A percentile compares a stretch with the other conserved stretches of the same genome.
These are phyloP conservation scores for Venturia carpophila DNA, from an alignment of 2,329 filamentous ascomycete genomes.

Conservation along the genomic window DNA sequence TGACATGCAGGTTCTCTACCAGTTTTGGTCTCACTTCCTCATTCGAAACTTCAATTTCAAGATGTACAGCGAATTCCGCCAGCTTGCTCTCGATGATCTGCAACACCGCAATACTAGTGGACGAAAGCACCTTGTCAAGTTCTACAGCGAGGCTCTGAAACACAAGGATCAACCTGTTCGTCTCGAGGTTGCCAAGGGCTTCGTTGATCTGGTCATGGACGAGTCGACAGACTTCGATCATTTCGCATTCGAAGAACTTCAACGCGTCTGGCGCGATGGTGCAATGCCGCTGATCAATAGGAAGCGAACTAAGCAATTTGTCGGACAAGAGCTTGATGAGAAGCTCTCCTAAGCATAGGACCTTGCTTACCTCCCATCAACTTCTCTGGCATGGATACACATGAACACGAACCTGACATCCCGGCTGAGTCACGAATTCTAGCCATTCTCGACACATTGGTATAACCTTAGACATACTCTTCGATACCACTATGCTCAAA, in stretches of 20 bases:
- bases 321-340: slow-evolving; percentile 44
- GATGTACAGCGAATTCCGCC: slow-evolving; percentile 70
- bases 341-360: slow-evolving; percentile 37
- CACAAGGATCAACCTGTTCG: slow-evolving; percentile 42
- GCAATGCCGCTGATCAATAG: slow-evolving; percentile 49
- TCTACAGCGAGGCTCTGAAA: slow-evolving; percentile 53
- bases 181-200: slow-evolving; percentile 47
- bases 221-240: slow-evolving; percentile 37
- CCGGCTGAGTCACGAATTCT: background rate
- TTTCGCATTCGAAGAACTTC: slow-evolving; percentile 45
- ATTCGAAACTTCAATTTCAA: slow-evolving; percentile 63
- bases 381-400: background rate
- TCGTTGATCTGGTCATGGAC: slow-evolving; percentile 45
- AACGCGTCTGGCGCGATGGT: slow-evolving; percentile 47
- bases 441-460: background rate
- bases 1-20: slow-evolving; percentile 60
- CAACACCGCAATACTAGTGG: slow-evolving; percentile 46
- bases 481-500: background rate
- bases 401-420: background rate
- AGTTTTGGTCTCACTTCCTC: slow-evolving; percentile 68
- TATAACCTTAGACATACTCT: background rate
- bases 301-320: slow-evolving; percentile 46
- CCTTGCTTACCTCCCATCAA: background rate
- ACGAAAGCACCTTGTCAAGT: slow-evolving; percentile 55
- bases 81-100: slow-evolving; percentile 58